Evolutionary conservation across 495 filamentous ascomycete species (phyloP).

Genomic region (Penicillium pulvis): DNA sequence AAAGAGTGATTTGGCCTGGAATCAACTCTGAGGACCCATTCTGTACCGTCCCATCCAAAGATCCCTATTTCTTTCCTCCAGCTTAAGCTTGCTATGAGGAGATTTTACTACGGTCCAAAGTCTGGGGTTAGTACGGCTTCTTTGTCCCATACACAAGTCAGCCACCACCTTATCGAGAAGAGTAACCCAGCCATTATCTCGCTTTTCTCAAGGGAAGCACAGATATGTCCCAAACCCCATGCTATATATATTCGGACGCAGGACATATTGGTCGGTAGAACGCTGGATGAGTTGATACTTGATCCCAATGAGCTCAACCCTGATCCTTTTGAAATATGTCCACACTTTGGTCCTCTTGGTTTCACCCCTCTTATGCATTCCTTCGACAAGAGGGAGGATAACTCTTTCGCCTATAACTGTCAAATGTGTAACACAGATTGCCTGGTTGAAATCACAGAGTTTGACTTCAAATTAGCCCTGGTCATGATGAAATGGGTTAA

Average conservation of each 20-base stretch:
- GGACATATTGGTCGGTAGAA: background rate
- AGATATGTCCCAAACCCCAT: background rate
- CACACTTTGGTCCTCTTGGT: background rate
- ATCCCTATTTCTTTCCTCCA: constrained; percentile 10
- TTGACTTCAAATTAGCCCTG: background rate
- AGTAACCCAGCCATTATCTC: too few relatives aligned
- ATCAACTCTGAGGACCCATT: background rate
- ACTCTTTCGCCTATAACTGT: background rate
- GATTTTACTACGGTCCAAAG: constrained; percentile 12
- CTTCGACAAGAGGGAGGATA: background rate
- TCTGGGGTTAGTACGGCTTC: constrained; percentile 14
- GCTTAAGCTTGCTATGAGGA: constrained; percentile 13
- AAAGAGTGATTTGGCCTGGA: background rate
- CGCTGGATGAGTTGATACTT: background rate
- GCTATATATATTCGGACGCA: background rate
- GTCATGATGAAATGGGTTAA: background rate
- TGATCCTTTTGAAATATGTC: background rate
- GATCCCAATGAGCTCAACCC: background rate
- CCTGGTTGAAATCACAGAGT: background rate
- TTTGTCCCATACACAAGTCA: constrained; percentile 8
- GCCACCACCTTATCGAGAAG: background rate
- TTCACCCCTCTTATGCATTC: background rate
- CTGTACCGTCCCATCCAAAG: too few relatives aligned
- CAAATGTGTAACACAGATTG: background rate
- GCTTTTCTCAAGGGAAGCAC: background rate